Evolutionary conservation across 2,329 filamentous ascomycete species (phyloP).

Genomic region (Neonectria neomacrospora): DNA sequence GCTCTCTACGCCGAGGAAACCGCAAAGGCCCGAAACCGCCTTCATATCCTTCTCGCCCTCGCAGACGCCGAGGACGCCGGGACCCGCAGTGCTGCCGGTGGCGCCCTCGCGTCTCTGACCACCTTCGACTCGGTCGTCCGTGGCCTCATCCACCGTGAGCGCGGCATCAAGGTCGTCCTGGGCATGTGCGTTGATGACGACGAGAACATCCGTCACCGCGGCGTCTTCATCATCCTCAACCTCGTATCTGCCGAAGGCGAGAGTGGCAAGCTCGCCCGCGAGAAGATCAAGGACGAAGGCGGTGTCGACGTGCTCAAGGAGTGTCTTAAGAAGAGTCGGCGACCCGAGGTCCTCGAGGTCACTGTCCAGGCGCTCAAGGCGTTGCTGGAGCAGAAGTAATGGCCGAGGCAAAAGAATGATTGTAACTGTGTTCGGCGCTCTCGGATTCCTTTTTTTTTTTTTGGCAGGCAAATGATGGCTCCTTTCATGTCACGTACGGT

Average conservation of each 20-base stretch:
- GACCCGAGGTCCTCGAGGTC: constrained; percentile 75
- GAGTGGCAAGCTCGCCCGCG: constrained; percentile 68
- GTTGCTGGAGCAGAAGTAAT: constrained; percentile 59
- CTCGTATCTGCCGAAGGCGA: constrained; percentile 75
- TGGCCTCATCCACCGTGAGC: constrained; percentile 75
- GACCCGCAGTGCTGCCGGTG: constrained; percentile 86
- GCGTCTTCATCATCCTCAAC: constrained; percentile 80
- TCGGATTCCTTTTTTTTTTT: constrained; percentile 20
- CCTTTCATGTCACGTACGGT: constrained; percentile 13
- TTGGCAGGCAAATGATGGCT: constrained; percentile 12
- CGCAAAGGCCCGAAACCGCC: constrained; percentile 74
- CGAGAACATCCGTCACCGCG: constrained; percentile 76
- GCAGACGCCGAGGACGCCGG: constrained; percentile 85
- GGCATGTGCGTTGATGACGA: constrained; percentile 79
- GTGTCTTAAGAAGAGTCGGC: constrained; percentile 74
- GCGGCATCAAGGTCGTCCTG: constrained; percentile 83
- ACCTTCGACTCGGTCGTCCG: constrained; percentile 79
- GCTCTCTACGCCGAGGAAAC: constrained; percentile 75
- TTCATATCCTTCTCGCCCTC: constrained; percentile 88
- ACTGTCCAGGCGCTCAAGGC: constrained; percentile 79
- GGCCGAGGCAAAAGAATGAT: constrained; percentile 9
- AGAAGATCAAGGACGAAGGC: constrained; percentile 69
- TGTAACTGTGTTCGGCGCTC: constrained; percentile 24
- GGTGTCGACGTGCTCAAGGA: constrained; percentile 76
- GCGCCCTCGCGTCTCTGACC: constrained; percentile 86